Conservation (phyloP, 2,329 filamentous ascomycete species). For the Trichoderma citrinoviride region DNA sequence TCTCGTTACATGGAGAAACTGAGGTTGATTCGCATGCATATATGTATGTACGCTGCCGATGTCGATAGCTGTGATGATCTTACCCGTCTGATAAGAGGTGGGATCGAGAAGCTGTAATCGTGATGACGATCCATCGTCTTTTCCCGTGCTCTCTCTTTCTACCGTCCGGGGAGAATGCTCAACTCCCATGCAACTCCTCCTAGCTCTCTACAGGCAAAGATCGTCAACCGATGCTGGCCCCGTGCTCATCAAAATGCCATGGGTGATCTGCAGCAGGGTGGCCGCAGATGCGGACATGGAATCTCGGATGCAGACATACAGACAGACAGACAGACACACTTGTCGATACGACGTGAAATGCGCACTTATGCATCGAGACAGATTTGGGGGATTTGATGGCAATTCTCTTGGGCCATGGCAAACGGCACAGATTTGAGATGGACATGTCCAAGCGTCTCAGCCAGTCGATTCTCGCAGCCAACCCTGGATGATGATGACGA, state of each 20-base stretch:
- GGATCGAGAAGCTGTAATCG: neutral
- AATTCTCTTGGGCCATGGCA: neutral
- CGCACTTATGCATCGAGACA: slow-evolving; percentile 6
- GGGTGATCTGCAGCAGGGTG: slow-evolving; percentile 22
- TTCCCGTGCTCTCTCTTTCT: neutral
- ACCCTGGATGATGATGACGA: neutral
- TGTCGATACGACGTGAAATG: no score
- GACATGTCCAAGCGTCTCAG: neutral
- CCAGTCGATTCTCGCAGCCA: neutral
- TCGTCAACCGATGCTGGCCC: slow-evolving; percentile 8
- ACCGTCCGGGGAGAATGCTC: neutral
- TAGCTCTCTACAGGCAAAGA: neutral
- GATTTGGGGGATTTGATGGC: neutral
- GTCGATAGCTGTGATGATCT: neutral
- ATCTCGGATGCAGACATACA: slow-evolving; percentile 4
- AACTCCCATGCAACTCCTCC: neutral
- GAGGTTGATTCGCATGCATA: neutral
- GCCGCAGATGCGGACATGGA: slow-evolving; percentile 9
- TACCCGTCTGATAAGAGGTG: neutral
- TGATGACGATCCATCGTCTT: neutral
- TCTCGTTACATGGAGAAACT: neutral
- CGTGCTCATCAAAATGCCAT: slow-evolving; percentile 16
- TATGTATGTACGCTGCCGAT: neutral
- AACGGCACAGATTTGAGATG: neutral
- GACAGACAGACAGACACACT: neutral